Evolutionary conservation across 1,284 basidiomycete species (phyloP).

Genomic region (Xerocomus minutiporus): DNA sequence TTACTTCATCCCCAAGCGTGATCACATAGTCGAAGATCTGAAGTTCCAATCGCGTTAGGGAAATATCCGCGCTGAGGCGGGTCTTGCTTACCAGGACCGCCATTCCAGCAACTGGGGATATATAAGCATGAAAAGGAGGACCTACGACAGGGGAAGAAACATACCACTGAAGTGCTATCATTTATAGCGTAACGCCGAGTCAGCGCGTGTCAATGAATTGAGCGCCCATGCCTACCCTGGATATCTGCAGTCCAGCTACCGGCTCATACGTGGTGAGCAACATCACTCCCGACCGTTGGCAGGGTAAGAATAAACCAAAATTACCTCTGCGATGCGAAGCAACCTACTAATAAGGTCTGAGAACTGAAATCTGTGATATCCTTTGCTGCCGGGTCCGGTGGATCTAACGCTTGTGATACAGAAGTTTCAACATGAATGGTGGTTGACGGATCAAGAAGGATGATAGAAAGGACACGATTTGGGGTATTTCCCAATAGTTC

Average conservation of each 20-base stretch:
- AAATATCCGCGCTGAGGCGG: neutral
- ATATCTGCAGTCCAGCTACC: conserved; percentile 13
- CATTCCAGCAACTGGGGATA: neutral
- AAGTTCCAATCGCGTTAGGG: neutral
- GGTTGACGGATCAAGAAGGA: neutral
- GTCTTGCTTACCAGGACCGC: neutral
- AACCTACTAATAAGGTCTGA: neutral
- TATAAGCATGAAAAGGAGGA: neutral
- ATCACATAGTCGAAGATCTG: neutral
- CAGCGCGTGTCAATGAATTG: neutral
- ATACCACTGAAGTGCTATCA: neutral
- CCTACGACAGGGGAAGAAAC: neutral
- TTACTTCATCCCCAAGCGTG: neutral
- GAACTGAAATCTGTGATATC: neutral
- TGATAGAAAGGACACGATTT: neutral
- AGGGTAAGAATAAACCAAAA: neutral
- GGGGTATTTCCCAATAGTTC: neutral
- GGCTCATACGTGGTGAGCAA: conserved; percentile 1
- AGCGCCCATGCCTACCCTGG: conserved; percentile 5
- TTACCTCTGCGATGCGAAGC: neutral
- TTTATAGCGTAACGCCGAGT: neutral
- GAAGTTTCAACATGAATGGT: neutral
- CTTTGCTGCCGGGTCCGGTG: neutral
- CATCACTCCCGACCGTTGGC: neutral
- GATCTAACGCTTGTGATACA: neutral